Evolutionary conservation across 441 rosid species (phyloP).

Genomic region (Gossypium schwendimanii): DNA sequence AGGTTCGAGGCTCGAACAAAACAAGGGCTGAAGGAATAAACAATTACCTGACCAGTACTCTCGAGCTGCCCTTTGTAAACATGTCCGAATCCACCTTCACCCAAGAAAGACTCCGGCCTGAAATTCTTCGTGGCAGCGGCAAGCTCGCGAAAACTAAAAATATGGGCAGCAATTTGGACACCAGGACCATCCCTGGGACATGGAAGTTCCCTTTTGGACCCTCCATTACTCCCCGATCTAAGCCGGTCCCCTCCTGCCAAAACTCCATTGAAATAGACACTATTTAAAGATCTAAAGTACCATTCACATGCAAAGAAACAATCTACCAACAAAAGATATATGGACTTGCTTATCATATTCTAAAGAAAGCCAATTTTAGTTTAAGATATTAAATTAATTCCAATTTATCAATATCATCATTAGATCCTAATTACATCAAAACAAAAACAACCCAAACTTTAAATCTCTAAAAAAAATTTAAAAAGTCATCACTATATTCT

Average conservation of each 20-base stretch:
- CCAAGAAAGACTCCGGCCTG: slow-evolving; percentile 79
- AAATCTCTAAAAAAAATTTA: neutral
- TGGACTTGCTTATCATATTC: neutral
- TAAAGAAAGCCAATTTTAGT: neutral
- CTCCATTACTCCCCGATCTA: slow-evolving; percentile 57
- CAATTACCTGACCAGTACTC: slow-evolving; percentile 79
- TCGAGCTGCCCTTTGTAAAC: slow-evolving; percentile 86
- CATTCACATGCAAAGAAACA: slow-evolving; percentile 9
- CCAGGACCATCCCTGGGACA: slow-evolving; percentile 52
- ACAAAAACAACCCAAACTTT: neutral
- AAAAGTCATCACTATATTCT: neutral
- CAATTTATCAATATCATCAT: slow-evolving; percentile 18
- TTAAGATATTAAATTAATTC: neutral
- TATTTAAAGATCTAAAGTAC: neutral
- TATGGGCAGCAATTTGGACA: slow-evolving; percentile 74
- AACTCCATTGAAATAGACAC: slow-evolving; percentile 21
- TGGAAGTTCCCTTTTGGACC: slow-evolving; percentile 52
- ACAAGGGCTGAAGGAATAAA: too few species aligned
- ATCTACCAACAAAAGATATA: neutral
- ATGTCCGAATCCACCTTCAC: slow-evolving; percentile 97
- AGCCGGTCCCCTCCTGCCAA: slow-evolving; percentile 70
- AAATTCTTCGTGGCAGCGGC: slow-evolving; percentile 91
- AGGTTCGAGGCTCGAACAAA: too few species aligned
- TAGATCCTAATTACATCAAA: neutral
- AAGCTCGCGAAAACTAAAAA: slow-evolving; percentile 76